Percentiles rank a stretch among this genome's conserved stretches.
Conservation (phyloP, 108 stramenopile genomes). For the Discostella stelligeroides region DNA sequence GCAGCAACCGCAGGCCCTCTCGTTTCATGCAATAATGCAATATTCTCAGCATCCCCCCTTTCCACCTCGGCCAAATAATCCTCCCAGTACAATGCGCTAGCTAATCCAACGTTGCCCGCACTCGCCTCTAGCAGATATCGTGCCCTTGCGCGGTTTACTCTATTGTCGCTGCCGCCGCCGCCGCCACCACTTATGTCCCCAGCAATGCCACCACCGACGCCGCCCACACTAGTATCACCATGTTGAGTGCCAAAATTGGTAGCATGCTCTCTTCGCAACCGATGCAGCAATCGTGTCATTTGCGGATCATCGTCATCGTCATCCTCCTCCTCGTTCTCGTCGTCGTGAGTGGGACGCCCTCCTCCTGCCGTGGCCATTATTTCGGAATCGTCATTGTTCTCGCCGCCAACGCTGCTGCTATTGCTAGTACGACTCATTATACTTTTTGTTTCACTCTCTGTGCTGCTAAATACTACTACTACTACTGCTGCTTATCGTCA, state of each 20-base stretch:
- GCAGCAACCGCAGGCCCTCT: neutral
- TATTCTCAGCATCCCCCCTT: neutral
- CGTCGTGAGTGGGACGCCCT: too few species aligned
- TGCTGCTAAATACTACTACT: too few species aligned
- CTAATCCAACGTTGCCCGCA: slow-evolving; percentile 70
- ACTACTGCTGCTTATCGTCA: too few species aligned
- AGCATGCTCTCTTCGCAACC: slow-evolving; percentile 32
- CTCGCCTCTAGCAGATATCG: slow-evolving; percentile 63
- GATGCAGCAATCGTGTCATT: slow-evolving; percentile 10
- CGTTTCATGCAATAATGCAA: too few species aligned
- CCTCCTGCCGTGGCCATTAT: neutral
- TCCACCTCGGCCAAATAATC: slow-evolving; percentile 56
- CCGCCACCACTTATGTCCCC: neutral
- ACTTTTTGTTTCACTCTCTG: too few species aligned
- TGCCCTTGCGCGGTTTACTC: slow-evolving; percentile 47
- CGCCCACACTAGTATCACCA: too few species aligned
- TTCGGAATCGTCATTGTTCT: neutral
- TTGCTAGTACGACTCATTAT: too few species aligned
- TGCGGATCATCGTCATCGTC: slow-evolving; percentile 10
- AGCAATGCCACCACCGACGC: neutral
- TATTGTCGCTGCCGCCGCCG: neutral
- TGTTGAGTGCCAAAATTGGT: slow-evolving; percentile 34
- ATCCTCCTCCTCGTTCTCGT: too few species aligned
- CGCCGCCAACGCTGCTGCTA: neutral
- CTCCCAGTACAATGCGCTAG: slow-evolving; percentile 79